Evolutionary conservation across 2,329 filamentous ascomycete genomes (phyloP).

Genomic region (Monilinia aucupariae): DNA sequence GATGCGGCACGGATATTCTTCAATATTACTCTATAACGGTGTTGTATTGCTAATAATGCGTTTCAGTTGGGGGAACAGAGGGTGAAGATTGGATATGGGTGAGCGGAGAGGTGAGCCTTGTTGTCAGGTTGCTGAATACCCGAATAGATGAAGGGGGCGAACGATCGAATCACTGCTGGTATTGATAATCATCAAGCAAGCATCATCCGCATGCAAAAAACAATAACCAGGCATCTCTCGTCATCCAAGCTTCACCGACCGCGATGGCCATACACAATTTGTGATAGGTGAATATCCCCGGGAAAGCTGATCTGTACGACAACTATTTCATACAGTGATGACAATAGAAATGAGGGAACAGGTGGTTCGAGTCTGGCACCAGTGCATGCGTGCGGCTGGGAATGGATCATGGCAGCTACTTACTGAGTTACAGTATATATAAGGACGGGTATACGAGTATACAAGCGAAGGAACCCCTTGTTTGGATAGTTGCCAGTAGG

Average conservation of each 20-base stretch:
- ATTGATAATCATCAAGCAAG: background rate
- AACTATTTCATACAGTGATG: background rate
- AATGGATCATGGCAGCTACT: background rate
- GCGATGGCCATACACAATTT: background rate
- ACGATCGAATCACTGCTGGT: background rate
- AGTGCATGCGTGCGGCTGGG: conserved; percentile 1
- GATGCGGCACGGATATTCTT: conserved; percentile 3
- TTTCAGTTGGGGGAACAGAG: background rate
- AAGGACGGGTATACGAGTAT: too few relatives aligned
- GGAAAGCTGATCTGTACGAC: background rate
- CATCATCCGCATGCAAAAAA: background rate
- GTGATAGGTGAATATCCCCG: background rate
- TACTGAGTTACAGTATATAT: too few relatives aligned
- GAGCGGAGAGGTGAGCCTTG: background rate
- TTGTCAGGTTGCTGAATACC: too few relatives aligned
- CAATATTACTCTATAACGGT: background rate
- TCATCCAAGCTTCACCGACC: background rate
- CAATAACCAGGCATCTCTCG: background rate
- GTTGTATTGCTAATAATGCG: background rate
- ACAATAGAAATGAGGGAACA: background rate
- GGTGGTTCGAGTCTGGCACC: background rate
- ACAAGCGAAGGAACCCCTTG: background rate
- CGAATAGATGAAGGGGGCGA: background rate
- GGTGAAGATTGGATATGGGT: background rate
- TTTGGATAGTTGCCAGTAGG: background rate